Evolutionary conservation across 139 green algal species (phyloP), one percentile per base, ranked within the genome.

Genomic region (Monoraphidium neglectum): DNA sequence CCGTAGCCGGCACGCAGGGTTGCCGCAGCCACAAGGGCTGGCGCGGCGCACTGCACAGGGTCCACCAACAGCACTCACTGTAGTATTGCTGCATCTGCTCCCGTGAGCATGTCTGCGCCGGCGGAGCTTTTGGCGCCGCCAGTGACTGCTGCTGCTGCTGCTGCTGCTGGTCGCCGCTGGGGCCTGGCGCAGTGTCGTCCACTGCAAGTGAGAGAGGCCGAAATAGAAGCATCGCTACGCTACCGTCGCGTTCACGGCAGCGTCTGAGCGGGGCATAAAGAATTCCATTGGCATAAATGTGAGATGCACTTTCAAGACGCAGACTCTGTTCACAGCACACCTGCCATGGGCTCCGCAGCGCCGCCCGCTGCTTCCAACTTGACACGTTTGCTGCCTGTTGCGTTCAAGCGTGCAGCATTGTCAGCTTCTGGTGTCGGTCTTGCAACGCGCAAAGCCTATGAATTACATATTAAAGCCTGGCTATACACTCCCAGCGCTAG

Each of bases 71-170:
- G 47, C 46, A 2, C 82, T 73, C 56, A 90, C 84, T 78, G 76
- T 90, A 90, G 64, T 90, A 90, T 6, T 40, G 40, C 15, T 46
- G 68, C 85, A 90, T 90, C 26, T 83, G 64, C 16, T 75, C 68
- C 6, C 75, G 57, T 53, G 74, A 70, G 53, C 63, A 75, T 21
- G 62, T 21, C 36, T 28, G 43, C 33, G 40, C 26, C 5, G 23
- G 1, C 33, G 18, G 18, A 10, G 66, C 54, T n/a, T 77, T 15
- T 1, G 21, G n/a, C n/a, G 59, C n/a, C 47, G 68, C 60, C 13
- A n/a, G n/a, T n/a, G n/a, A n/a, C n/a, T n/a, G 60, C n/a, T 28
- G 35, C 33, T 8, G 65, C 33, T 51, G 49, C 70, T 51, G 13
- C 35, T 68, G 70, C 36, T 56, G 54, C 53, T 73, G 53, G 33